These are phyloP conservation scores for Lantana camara DNA, from an alignment of 257 asterid species.

Conservation along the genomic window DNA sequence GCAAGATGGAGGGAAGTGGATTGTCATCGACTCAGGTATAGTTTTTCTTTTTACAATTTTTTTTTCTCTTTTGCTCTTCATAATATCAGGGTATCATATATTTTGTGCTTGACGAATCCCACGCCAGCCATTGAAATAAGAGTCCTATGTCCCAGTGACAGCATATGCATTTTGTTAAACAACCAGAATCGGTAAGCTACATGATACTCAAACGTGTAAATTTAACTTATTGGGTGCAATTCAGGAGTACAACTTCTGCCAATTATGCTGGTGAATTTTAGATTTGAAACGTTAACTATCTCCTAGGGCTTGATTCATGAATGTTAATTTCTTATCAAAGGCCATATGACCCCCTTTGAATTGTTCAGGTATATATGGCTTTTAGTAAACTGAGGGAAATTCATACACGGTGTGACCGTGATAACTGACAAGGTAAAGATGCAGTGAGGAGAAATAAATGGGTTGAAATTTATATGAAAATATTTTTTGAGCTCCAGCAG, in stretches of 20 bases:
- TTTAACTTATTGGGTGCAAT: slow-evolving; percentile 7
- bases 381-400: not conserved
- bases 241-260: not conserved
- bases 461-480: not conserved
- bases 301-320: not conserved
- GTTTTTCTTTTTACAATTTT: not conserved
- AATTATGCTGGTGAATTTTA: not conserved
- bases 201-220: not conserved
- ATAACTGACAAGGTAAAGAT: too few relatives aligned
- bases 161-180: slow-evolving; percentile 11
- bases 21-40: slow-evolving; percentile 89
- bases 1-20: slow-evolving; percentile 92
- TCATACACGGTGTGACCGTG: not conserved
- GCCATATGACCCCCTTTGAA: slow-evolving; percentile 9
- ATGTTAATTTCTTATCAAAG: not conserved
- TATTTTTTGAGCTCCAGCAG: not conserved
- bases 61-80: not conserved
- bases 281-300: slow-evolving; percentile 9
- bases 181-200: slow-evolving; percentile 10
- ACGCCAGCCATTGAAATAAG: not conserved
- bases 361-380: not conserved
- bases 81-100: slow-evolving; percentile 1
- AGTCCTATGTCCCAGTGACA: slow-evolving; percentile 1
- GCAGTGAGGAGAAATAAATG: not conserved
- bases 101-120: not conserved